These are phyloP conservation scores for Primulina tabacum DNA, from an alignment of 257 asterid genomes.

Conservation along the genomic window DNA sequence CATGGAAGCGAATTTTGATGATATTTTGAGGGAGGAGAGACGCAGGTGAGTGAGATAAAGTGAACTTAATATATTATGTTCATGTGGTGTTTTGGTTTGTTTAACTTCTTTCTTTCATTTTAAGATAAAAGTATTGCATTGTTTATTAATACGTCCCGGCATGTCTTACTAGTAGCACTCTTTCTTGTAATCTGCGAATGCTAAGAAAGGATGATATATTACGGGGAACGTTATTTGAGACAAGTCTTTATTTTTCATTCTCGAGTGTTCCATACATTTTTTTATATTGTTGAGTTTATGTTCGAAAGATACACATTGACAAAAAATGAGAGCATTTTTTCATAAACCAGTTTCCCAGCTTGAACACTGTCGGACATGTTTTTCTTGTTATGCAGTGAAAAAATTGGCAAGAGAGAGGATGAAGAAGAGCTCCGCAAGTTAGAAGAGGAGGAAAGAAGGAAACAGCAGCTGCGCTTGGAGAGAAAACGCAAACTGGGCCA, in stretches of 20 bases:
- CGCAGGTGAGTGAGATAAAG: conserved; percentile 53
- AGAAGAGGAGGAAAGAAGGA: conserved; percentile 78
- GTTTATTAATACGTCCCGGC: neutral
- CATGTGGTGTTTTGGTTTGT: neutral
- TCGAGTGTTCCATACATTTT: too few species aligned
- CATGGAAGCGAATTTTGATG: conserved; percentile 80
- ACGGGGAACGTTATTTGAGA: too few species aligned
- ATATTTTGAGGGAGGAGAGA: conserved; percentile 63
- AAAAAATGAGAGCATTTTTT: neutral
- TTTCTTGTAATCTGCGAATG: too few species aligned
- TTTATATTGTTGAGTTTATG: too few species aligned
- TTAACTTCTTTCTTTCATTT: neutral
- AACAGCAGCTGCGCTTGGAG: conserved; percentile 45
- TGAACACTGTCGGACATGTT: neutral
- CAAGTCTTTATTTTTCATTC: too few species aligned
- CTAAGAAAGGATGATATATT: too few species aligned
- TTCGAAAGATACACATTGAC: neutral
- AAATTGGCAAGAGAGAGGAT: conserved; percentile 63
- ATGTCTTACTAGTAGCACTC: too few species aligned
- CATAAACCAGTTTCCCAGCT: neutral
- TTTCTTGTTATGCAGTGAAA: conserved; percentile 45
- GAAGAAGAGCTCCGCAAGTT: conserved; percentile 64
- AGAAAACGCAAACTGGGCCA: conserved; percentile 58
- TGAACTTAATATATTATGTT: conserved; percentile 1
- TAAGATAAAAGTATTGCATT: neutral